Evolutionary conservation across 1,284 basidiomycete species (phyloP).

Genomic region (Pseudozyma pruni): DNA sequence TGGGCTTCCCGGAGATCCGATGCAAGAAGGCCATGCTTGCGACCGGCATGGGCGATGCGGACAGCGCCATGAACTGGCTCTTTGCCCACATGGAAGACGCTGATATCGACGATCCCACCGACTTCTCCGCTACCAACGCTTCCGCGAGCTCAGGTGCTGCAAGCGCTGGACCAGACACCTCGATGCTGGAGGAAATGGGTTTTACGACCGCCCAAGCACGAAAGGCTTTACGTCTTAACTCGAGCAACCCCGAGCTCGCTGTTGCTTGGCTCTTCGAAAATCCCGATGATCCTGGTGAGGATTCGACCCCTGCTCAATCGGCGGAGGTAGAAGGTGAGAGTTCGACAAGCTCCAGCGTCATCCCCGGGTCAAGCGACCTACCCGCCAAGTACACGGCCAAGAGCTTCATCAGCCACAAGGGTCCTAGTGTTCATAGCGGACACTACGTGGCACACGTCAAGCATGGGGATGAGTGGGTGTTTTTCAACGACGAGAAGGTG

Average conservation of each 20-base stretch:
- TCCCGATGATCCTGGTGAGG: slow-evolving; percentile 83
- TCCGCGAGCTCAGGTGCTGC: slow-evolving; percentile 57
- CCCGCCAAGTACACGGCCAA: slow-evolving; percentile 85
- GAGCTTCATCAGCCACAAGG: slow-evolving; percentile 96
- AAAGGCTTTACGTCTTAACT: slow-evolving; percentile 88
- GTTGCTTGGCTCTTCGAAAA: slow-evolving; percentile 98
- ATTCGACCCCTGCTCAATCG: slow-evolving; percentile 60
- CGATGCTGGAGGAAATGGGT: slow-evolving; percentile 89
- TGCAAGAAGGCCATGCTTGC: slow-evolving; percentile 77
- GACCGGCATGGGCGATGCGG: slow-evolving; percentile 78
- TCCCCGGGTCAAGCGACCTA: slow-evolving; percentile 69
- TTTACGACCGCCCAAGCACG: slow-evolving; percentile 84
- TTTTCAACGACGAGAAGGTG: slow-evolving; percentile 58
- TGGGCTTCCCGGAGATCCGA: slow-evolving; percentile 64
- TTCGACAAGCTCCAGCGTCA: slow-evolving; percentile 8
- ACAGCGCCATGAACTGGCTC: slow-evolving; percentile 93
- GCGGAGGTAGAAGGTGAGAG: slow-evolving; percentile 4
- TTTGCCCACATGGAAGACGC: slow-evolving; percentile 91
- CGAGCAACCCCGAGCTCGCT: slow-evolving; percentile 81
- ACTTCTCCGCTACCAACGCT: slow-evolving; percentile 45
- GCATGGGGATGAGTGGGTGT: slow-evolving; percentile 50
- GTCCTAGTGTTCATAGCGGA: slow-evolving; percentile 77
- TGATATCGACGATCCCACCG: slow-evolving; percentile 89
- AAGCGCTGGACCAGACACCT: slow-evolving; percentile 56
- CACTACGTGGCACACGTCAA: slow-evolving; percentile 90